Evolutionary conservation across 2,329 filamentous ascomycete species (phyloP), one percentile per base, ranked within the genome.

Genomic region (Paramyrothecium roridum): DNA sequence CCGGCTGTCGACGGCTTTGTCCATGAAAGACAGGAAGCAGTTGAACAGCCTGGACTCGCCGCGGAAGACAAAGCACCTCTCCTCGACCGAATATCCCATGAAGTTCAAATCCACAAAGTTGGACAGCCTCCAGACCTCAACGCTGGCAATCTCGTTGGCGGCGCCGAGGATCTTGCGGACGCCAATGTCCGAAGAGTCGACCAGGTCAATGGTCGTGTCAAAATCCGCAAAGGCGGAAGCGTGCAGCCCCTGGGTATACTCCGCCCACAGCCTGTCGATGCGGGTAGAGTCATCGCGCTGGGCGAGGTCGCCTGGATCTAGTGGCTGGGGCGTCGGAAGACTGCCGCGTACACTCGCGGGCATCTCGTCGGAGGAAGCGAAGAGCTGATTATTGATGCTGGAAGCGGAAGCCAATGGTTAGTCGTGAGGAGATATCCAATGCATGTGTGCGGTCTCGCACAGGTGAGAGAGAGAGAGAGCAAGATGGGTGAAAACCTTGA

Each of bases 61-160:
- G 19, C 59, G 63, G 54, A 66, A 66, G 1, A 60, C 58, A 3
- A 64, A 34, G 11, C 62, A 66, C 4, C 54, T 55, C 30, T 62
- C 50, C 19, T 59, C 34, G 13, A 51, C 21, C 23, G 47, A 54
- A 51, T 58, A 66, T 3, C 61, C 62, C 58, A 64, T 63, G 52
- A 66, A 65, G 52, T 66, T 66, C 11, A 64, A 54, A 13, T 54
- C 57, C 4, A 33, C 30, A 2, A 53, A 17, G 8, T 64, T 58
- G 4, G 62, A 61, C 10, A 51, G 23, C 4, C 55, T 61, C 13
- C 8, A 26, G 43, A 65, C 52, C 2, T 57, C 10, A 12, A 66
- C 43, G 6, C 59, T 50, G 13, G 50, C 52, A 12, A 60, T 19
- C 2, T 56, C 37, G 19, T 54, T 52, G 47, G 55, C 46, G 2